Base-by-base conservation (phyloP, 495 filamentous ascomycete species). In the Aspergillus haitiensis region DNA sequence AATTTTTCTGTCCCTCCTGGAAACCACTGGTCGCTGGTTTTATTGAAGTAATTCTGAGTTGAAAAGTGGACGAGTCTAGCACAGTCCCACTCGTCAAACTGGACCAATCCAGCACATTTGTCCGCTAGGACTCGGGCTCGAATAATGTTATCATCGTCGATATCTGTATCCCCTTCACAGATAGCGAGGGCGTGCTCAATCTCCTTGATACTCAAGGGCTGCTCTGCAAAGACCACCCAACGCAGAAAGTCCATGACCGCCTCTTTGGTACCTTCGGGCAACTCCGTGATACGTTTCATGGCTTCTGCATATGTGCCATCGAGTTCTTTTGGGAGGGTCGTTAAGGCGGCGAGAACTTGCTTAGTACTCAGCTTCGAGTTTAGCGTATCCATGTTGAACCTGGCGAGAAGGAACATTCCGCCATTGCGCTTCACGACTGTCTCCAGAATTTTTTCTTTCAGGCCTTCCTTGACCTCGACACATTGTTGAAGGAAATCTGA, bases 351-450 rank as follows among this genome's bases (percentile, higher is more conserved):
- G n/a, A 59, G 27, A 13, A 59, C 48, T n/a, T 52, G 48, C 6
- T 53, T 52, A 15, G 42, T 46, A 33, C 47, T 59, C 8, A 59
- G 56, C 9, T 52, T 52, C 31, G 56, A 59, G 4, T 59, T 40
- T 2, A 59, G 48, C 10, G 56, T 59, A 40, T 59, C 56, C 56
- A 59, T 59, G 48, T 59, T 59, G 48, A 59, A 59, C 16, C 39
- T 59, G 10, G 56, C 56, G 37, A 59, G 40, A 7, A 59, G 37
- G 37, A 59, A 59, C 56, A 59, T 59, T 4, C 56, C 56, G 2
- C 33, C 56, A 18, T 59, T 59, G 7, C 11, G 7, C 8, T 36
- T 12, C n/a, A 59, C 56, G 27, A 59, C 56, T 0, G 36, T 52
- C 15, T 52, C 39, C 3, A 52, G 31, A 15, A 59, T 59, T 13